These are phyloP conservation scores for Geotrichum armillariae DNA, from an alignment of 1,139 yeast genomes.

Conservation along the genomic window DNA sequence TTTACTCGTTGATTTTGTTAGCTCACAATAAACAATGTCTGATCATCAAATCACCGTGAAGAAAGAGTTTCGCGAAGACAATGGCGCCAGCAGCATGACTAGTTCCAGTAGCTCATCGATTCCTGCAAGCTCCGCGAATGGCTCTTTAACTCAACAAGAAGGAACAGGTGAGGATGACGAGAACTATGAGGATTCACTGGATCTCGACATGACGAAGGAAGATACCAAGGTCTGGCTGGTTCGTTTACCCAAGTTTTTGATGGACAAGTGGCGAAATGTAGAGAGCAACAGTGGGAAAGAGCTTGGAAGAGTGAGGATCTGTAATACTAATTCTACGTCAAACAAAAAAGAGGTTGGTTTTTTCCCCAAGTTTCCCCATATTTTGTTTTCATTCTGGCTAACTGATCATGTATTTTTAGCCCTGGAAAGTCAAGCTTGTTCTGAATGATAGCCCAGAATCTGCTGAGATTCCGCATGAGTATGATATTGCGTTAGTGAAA, in stretches of 20 bases:
- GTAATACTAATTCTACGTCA: conserved; percentile 43
- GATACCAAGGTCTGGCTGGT: conserved; percentile 81
- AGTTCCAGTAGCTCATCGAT: background rate
- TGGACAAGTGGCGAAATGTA: conserved; percentile 75
- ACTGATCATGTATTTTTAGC: conserved; percentile 23
- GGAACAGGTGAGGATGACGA: conserved; percentile 37
- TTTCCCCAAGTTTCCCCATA: too few species aligned
- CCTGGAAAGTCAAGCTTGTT: conserved; percentile 40
- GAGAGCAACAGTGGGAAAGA: conserved; percentile 63
- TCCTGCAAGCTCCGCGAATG: conserved; percentile 7
- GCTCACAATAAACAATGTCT: too few species aligned
- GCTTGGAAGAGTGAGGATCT: conserved; percentile 78
- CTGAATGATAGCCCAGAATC: conserved; percentile 44
- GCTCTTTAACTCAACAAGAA: background rate
- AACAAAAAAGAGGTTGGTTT: conserved; percentile 48
- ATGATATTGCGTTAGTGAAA: conserved; percentile 75
- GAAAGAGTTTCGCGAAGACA: conserved; percentile 5
- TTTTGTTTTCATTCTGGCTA: conserved; percentile 19
- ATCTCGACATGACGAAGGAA: conserved; percentile 41
- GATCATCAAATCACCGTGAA: conserved; percentile 4
- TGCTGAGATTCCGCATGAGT: conserved; percentile 72
- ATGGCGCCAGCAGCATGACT: background rate
- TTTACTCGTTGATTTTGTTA: too few species aligned
- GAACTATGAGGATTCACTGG: conserved; percentile 43
- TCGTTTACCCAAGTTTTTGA: conserved; percentile 81